Percentiles rank a stretch among this genome's conserved stretches.
Conservation (phyloP, 164 flowering plant genomes). For the grape (Vitis vinifera) region DNA sequence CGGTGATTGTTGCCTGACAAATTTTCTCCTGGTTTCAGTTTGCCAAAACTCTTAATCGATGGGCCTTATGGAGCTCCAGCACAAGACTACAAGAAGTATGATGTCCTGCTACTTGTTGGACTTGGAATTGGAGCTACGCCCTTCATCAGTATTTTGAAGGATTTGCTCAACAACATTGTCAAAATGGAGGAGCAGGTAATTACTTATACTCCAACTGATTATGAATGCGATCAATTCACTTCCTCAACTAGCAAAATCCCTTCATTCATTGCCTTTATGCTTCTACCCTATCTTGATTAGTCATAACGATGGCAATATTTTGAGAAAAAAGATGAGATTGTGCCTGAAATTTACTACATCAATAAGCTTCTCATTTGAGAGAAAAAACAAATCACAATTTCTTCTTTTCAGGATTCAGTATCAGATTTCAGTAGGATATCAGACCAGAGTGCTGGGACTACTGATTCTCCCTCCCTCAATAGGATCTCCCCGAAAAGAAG, state of each 20-base stretch:
- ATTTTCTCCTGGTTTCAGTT: conserved; percentile 37
- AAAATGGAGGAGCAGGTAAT: conserved; percentile 84
- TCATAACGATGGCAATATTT: too few relatives aligned
- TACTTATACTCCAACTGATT: conserved; percentile 13
- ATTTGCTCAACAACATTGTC: conserved; percentile 81
- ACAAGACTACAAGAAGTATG: conserved; percentile 86
- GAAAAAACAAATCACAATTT: too few relatives aligned
- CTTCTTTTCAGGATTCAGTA: conserved; percentile 48
- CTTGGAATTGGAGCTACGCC: conserved; percentile 99
- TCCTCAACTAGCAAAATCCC: too few relatives aligned
- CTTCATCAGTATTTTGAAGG: conserved; percentile 90
- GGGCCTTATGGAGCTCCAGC: conserved; percentile 99
- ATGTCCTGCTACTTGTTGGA: conserved; percentile 84
- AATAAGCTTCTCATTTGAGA: neutral
- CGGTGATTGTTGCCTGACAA: neutral
- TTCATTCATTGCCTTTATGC: too few relatives aligned
- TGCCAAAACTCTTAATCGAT: conserved; percentile 88
- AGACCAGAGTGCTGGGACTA: conserved; percentile 48
- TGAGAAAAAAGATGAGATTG: neutral
- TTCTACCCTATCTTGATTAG: too few relatives aligned
- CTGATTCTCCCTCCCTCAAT: conserved; percentile 31
- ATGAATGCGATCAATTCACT: too few relatives aligned
- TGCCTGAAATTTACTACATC: neutral
- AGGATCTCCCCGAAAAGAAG: conserved; percentile 50
- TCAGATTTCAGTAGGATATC: conserved; percentile 49